phyloP scores from a whole-genome alignment of 2,329 filamentous ascomycete genomes.

The Ophiocordyceps camponoti-floridani region DNA sequence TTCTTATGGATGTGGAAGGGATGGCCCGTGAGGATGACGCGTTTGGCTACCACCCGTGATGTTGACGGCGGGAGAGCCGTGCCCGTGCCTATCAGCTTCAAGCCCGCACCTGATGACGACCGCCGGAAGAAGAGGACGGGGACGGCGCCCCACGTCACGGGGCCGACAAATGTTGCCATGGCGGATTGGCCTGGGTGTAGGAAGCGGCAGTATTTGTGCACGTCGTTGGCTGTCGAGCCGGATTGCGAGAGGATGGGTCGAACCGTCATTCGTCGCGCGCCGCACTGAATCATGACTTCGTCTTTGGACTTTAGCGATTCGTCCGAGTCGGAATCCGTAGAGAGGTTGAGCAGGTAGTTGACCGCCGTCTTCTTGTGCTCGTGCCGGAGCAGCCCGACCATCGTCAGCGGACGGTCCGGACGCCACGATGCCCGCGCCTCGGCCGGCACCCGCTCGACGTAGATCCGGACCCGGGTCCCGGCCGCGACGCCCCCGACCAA shows the following conservation, averaged over 20 bases:
- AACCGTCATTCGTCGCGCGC: constrained; percentile 69
- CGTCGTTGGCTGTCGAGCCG: constrained; percentile 87
- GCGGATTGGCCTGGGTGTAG: constrained; percentile 80
- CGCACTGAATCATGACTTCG: constrained; percentile 80
- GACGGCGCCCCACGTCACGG: constrained; percentile 82
- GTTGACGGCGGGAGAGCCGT: constrained; percentile 65
- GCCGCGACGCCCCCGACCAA: constrained; percentile 73
- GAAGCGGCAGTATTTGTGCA: constrained; percentile 91
- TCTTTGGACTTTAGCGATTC: constrained; percentile 79
- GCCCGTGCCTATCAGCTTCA: constrained; percentile 63
- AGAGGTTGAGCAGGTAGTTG: constrained; percentile 80
- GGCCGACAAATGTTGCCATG: constrained; percentile 77
- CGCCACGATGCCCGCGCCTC: constrained; percentile 27
- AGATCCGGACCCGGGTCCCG: constrained; percentile 67
- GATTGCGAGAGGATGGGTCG: constrained; percentile 79
- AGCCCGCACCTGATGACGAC: constrained; percentile 30
- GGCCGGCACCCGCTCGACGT: constrained; percentile 39
- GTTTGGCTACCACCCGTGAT: constrained; percentile 75
- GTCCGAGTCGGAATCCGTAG: constrained; percentile 46
- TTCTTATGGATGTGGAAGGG: constrained; percentile 99
- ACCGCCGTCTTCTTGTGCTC: constrained; percentile 86
- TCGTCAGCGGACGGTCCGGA: constrained; percentile 39
- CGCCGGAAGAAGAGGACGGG: constrained; percentile 78
- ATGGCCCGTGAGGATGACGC: constrained; percentile 84
- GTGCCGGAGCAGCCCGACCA: constrained; percentile 81